These are phyloP conservation scores for Ogataea siamensis DNA, from an alignment of 805 yeast genomes.

Conservation along the genomic window DNA sequence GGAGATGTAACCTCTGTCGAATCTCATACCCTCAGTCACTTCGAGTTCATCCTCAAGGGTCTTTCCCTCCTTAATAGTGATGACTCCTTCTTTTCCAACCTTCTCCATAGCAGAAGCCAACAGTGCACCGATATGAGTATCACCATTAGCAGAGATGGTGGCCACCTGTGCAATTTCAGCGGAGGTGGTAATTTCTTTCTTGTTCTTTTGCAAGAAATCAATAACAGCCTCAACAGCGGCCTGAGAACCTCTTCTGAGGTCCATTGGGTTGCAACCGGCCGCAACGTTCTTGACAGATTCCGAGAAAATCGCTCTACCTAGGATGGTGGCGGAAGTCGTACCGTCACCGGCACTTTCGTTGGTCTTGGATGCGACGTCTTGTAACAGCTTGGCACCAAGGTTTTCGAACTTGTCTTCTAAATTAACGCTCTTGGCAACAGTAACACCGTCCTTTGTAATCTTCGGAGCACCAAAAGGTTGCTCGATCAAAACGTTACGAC, in stretches of 20 bases:
- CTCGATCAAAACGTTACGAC: constrained; percentile 94
- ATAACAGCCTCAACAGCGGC: constrained; percentile 95
- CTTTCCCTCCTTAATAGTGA: constrained; percentile 96
- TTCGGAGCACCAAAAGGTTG: constrained; percentile 96
- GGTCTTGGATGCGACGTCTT: constrained; percentile 96
- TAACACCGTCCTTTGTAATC: constrained; percentile 98
- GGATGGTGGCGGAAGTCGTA: constrained; percentile 94
- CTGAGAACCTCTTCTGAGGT: constrained; percentile 94
- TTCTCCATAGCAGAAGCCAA: constrained; percentile 97
- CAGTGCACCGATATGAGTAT: constrained; percentile 83
- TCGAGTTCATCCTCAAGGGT: constrained; percentile 95
- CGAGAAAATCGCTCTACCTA: constrained; percentile 92
- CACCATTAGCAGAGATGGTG: constrained; percentile 96
- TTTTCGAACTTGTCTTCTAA: constrained; percentile 91
- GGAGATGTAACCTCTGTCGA: constrained; percentile 95
- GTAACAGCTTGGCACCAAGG: constrained; percentile 91
- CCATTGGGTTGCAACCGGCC: constrained; percentile 99
- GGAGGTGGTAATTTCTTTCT: constrained; percentile 88
- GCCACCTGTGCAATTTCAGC: constrained; percentile 98
- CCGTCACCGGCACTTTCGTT: constrained; percentile 99
- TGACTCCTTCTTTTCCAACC: constrained; percentile 98
- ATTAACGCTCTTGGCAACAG: constrained; percentile 85
- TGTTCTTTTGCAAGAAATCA: constrained; percentile 75
- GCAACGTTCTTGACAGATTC: constrained; percentile 96
- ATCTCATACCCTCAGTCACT: constrained; percentile 97